Evolutionary conservation across 257 asterid species (phyloP).

Genomic region (Coffea canephora): DNA sequence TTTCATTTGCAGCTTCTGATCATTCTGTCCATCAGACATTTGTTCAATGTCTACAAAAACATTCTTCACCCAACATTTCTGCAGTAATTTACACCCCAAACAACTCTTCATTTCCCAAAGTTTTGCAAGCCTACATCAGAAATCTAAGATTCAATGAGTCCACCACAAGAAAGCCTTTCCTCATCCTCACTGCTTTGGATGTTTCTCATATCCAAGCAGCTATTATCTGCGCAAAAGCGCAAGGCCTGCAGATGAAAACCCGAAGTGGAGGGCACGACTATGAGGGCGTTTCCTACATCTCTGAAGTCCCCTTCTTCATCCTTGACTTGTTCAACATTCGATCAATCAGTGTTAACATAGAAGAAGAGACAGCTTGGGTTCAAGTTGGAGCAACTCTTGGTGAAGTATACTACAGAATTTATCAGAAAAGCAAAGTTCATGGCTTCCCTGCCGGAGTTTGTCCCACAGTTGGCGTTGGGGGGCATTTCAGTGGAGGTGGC

Average conservation of each 20-base stretch:
- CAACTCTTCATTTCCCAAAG: slow-evolving; percentile 49
- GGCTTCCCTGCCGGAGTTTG: slow-evolving; percentile 57
- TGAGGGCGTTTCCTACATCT: slow-evolving; percentile 49
- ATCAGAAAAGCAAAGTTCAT: slow-evolving; percentile 32
- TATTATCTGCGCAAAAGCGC: slow-evolving; percentile 33
- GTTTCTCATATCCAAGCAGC: slow-evolving; percentile 55
- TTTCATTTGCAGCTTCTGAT: slow-evolving; percentile 24
- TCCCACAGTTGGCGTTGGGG: slow-evolving; percentile 58
- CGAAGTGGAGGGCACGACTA: slow-evolving; percentile 68
- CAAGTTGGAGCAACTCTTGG: slow-evolving; percentile 49
- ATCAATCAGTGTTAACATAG: slow-evolving; percentile 27
- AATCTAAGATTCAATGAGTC: slow-evolving; percentile 56
- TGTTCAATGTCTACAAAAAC: too few relatives aligned
- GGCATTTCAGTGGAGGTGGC: slow-evolving; percentile 58
- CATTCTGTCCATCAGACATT: slow-evolving; percentile 14
- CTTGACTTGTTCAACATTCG: slow-evolving; percentile 53
- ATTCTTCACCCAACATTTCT: too few relatives aligned
- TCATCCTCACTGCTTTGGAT: slow-evolving; percentile 44
- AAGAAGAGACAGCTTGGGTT: slow-evolving; percentile 43
- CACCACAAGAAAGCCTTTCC: slow-evolving; percentile 47
- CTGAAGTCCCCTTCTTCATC: slow-evolving; percentile 43
- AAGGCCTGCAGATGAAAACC: slow-evolving; percentile 40
- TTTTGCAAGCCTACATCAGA: slow-evolving; percentile 45
- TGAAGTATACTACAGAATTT: slow-evolving; percentile 43
- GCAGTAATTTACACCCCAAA: slow-evolving; percentile 26